Evolutionary conservation across 805 yeast species (phyloP).

Genomic region (Priceomyces haplophilus): DNA sequence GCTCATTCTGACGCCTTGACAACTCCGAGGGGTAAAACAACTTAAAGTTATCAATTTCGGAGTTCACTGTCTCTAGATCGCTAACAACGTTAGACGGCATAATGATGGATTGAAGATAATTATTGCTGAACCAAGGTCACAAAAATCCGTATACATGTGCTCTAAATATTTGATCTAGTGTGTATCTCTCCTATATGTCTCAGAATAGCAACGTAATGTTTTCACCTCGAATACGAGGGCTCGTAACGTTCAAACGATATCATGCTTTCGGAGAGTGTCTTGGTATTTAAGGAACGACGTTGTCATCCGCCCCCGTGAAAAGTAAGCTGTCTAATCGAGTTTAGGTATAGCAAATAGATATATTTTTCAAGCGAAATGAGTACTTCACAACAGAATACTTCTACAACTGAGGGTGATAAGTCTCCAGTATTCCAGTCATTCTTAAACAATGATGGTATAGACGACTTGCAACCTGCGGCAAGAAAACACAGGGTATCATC

Average conservation of each 20-base stretch:
- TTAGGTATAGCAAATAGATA: too few species aligned
- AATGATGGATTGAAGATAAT: too few species aligned
- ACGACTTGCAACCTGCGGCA: slow-evolving; percentile 57
- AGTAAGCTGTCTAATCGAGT: neutral
- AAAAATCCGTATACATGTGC: too few species aligned
- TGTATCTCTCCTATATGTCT: neutral
- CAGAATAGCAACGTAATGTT: slow-evolving; percentile 1
- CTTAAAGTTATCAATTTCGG: too few species aligned
- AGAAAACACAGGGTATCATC: slow-evolving; percentile 65
- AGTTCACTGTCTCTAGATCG: too few species aligned
- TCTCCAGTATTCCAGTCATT: slow-evolving; percentile 45
- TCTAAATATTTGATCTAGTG: too few species aligned
- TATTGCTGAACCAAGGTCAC: too few species aligned
- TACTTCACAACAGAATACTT: slow-evolving; percentile 3
- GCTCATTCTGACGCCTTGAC: too few species aligned
- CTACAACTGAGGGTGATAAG: slow-evolving; percentile 10
- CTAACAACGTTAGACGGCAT: too few species aligned
- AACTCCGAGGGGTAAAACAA: too few species aligned
- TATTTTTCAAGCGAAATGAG: neutral
- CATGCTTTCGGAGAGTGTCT: neutral
- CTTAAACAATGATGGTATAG: slow-evolving; percentile 72
- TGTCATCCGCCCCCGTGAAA: neutral
- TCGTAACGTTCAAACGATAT: neutral
- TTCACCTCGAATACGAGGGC: neutral
- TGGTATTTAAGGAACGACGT: neutral